Evolutionary conservation across 768 basidiomycete genomes (phyloP).

Genomic region (Gautieria morchelliformis): DNA sequence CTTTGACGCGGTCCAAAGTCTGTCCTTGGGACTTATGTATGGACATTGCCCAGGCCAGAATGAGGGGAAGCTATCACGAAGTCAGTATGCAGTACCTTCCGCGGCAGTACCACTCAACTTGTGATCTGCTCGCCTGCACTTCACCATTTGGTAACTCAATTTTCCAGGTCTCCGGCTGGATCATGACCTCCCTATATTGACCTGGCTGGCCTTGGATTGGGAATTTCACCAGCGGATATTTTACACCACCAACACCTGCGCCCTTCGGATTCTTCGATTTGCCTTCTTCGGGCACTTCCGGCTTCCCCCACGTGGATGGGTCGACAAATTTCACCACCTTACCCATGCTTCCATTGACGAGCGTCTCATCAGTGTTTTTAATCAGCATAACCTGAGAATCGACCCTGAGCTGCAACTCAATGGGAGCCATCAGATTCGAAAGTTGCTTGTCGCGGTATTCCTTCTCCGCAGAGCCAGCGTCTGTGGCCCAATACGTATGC

Average conservation of each 20-base stretch:
- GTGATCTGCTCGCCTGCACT: conserved; percentile 65
- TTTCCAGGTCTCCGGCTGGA: conserved; percentile 74
- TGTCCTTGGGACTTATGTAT: conserved; percentile 99
- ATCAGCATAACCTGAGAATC: conserved; percentile 92
- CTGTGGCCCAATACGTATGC: conserved; percentile 45
- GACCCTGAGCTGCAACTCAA: conserved; percentile 54
- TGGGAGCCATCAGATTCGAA: conserved; percentile 84
- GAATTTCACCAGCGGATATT: conserved; percentile 76
- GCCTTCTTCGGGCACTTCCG: conserved; percentile 26
- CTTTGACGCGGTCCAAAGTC: conserved; percentile 89
- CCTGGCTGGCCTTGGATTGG: conserved; percentile 40
- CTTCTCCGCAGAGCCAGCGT: conserved; percentile 47
- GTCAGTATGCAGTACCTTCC: conserved; percentile 2
- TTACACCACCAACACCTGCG: conserved; percentile 17
- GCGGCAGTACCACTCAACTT: conserved; percentile 24
- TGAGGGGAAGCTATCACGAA: conserved; percentile 61
- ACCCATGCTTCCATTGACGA: conserved; percentile 95
- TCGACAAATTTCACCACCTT: conserved; percentile 67
- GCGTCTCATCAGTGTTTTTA: conserved; percentile 83
- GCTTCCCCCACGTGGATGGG: conserved; percentile 26
- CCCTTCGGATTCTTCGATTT: conserved; percentile 17
- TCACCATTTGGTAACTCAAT: conserved; percentile 83
- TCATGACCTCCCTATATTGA: conserved; percentile 40
- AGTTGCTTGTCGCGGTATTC: conserved; percentile 69
- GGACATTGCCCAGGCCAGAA: conserved; percentile 95